Evolutionary conservation across 805 yeast genomes (phyloP).

Genomic region (Wickerhamiella brachini): DNA sequence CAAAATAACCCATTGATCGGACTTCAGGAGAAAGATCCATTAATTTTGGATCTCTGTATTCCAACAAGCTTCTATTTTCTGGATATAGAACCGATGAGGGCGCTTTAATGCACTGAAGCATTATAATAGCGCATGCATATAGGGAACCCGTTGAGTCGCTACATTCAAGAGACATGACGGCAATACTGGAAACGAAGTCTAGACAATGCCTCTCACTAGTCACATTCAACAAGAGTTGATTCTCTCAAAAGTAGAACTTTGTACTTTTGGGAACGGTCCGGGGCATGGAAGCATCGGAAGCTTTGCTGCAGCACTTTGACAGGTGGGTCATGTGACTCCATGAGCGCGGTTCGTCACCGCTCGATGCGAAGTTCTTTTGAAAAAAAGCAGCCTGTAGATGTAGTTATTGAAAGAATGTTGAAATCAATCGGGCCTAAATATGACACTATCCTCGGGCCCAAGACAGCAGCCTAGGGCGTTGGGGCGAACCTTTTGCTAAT

Average conservation of each 20-base stretch:
- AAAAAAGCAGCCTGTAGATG: no score
- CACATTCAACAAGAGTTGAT: not conserved
- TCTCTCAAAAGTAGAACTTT: not conserved
- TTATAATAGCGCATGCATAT: not conserved
- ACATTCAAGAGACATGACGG: not conserved
- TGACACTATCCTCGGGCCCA: no score
- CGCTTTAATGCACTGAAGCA: not conserved
- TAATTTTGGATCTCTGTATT: no score
- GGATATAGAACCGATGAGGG: not conserved
- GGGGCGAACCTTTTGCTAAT: no score
- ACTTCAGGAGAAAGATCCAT: not conserved
- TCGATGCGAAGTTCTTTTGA: not conserved
- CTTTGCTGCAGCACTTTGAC: not conserved
- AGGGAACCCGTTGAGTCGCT: not conserved
- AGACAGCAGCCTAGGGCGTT: no score
- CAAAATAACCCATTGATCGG: not conserved
- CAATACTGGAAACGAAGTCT: no score
- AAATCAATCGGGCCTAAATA: no score
- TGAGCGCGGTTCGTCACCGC: not conserved
- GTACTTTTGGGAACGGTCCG: not conserved
- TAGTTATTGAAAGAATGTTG: no score
- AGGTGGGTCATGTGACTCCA: not conserved
- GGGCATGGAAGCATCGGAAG: not conserved
- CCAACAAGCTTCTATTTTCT: not conserved
- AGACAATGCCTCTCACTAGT: not conserved